Conservation (phyloP, 306 rosid species). For the Purshia tridentata region DNA sequence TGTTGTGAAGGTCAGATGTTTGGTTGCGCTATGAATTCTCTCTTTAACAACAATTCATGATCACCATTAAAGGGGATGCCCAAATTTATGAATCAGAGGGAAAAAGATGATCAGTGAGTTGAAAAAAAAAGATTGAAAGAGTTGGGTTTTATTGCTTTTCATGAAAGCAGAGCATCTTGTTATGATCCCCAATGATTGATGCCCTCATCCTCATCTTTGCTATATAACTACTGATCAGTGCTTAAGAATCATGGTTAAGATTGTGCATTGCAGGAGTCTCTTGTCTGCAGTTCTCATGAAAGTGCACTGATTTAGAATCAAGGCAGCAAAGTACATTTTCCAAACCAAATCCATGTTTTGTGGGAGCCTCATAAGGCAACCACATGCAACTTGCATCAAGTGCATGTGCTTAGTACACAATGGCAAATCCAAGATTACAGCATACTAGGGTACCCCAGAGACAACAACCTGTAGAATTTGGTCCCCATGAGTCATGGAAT, state of each 20-base stretch:
- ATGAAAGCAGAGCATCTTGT: not conserved
- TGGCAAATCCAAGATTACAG: not conserved
- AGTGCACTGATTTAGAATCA: too few relatives aligned
- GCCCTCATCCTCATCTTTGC: not conserved
- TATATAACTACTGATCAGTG: not conserved
- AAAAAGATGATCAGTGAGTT: not conserved
- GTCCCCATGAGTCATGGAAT: slow-evolving; percentile 18
- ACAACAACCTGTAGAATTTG: not conserved
- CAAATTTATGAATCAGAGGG: not conserved
- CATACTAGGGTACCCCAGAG: not conserved
- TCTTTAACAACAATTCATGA: not conserved
- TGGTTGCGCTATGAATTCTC: not conserved
- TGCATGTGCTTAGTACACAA: not conserved
- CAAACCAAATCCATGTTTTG: not conserved
- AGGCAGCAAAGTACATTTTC: not conserved
- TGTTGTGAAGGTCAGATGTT: not conserved
- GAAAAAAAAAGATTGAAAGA: too few relatives aligned
- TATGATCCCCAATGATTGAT: not conserved
- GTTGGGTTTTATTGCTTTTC: not conserved
- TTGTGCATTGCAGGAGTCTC: too few relatives aligned
- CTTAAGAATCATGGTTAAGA: not conserved
- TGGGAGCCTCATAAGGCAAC: not conserved
- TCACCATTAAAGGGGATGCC: not conserved
- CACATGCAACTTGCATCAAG: not conserved
- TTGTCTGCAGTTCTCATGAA: too few relatives aligned